These are phyloP conservation scores for Cupressus sempervirens DNA, from an alignment of 75 land plant genomes.

Conservation along the genomic window DNA sequence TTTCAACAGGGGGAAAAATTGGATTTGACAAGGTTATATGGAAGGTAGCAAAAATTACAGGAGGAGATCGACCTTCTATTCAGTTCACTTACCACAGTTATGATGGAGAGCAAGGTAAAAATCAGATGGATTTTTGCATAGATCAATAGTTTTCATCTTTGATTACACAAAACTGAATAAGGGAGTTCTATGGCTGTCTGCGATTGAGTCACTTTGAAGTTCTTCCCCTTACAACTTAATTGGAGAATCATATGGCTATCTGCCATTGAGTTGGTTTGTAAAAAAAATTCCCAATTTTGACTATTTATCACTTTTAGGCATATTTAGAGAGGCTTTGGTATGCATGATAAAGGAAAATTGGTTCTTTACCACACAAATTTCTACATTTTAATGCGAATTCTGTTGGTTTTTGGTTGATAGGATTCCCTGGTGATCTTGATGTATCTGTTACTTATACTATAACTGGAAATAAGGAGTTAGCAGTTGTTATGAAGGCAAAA, in stretches of 20 bases:
- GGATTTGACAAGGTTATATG: slow-evolving; percentile 64
- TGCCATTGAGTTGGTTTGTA: too few relatives aligned
- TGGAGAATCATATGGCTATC: not conserved
- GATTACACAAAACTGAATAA: not conserved
- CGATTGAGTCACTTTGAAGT: not conserved
- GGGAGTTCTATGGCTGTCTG: not conserved
- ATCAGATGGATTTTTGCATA: not conserved
- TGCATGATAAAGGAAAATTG: too few relatives aligned
- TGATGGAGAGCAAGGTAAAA: slow-evolving; percentile 82
- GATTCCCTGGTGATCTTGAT: slow-evolving; percentile 60
- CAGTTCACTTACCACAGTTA: slow-evolving; percentile 53
- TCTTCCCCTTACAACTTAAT: not conserved
- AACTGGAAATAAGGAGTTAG: slow-evolving; percentile 20
- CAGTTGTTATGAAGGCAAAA: slow-evolving; percentile 42
- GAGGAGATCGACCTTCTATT: slow-evolving; percentile 28
- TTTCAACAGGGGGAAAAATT: slow-evolving; percentile 45
- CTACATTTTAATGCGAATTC: not conserved
- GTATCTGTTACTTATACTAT: slow-evolving; percentile 46
- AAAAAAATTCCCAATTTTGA: too few relatives aligned
- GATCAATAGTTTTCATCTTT: not conserved
- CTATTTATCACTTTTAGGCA: too few relatives aligned
- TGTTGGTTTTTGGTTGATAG: slow-evolving; percentile 17
- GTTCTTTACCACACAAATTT: too few relatives aligned
- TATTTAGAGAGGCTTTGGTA: too few relatives aligned
- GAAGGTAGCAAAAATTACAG: slow-evolving; percentile 29